Evolutionary conservation across 306 rosid genomes (phyloP).

Genomic region (Begonia masoniana): DNA sequence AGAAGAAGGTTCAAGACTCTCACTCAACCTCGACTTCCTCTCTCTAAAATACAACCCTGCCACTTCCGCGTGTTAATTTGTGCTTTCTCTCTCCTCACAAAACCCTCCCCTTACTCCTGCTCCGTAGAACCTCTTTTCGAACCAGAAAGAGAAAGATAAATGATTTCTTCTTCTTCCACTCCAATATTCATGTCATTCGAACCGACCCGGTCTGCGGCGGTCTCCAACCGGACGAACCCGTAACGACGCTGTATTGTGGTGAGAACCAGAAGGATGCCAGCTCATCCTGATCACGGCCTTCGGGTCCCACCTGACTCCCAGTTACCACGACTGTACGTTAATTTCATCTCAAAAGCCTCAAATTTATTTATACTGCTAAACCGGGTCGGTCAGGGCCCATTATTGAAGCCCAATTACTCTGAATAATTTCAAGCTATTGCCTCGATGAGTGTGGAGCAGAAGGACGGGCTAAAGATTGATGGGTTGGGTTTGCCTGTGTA

Average conservation of each 20-base stretch:
- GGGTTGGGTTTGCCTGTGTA: conserved; percentile 17
- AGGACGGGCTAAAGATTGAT: too few relatives aligned
- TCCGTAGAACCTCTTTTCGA: not conserved
- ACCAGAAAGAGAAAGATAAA: not conserved
- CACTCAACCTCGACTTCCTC: not conserved
- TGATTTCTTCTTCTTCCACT: not conserved
- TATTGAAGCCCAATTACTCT: too few relatives aligned
- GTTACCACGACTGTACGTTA: not conserved
- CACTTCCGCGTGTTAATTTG: not conserved
- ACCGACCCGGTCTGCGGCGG: too few relatives aligned
- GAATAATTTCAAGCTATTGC: too few relatives aligned
- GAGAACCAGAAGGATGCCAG: not conserved
- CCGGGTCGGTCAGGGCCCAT: too few relatives aligned
- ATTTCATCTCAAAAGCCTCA: too few relatives aligned
- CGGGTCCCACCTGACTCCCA: not conserved
- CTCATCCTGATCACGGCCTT: not conserved
- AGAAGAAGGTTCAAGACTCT: not conserved
- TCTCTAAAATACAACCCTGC: too few relatives aligned
- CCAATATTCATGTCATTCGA: too few relatives aligned
- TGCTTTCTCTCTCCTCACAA: not conserved
- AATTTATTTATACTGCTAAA: too few relatives aligned
- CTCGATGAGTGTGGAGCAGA: too few relatives aligned
- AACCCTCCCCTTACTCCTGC: not conserved
- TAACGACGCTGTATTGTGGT: too few relatives aligned
- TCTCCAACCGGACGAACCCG: too few relatives aligned